phyloP scores from a whole-genome alignment of 805 yeast species.

The Suhomyces sp. region DNA sequence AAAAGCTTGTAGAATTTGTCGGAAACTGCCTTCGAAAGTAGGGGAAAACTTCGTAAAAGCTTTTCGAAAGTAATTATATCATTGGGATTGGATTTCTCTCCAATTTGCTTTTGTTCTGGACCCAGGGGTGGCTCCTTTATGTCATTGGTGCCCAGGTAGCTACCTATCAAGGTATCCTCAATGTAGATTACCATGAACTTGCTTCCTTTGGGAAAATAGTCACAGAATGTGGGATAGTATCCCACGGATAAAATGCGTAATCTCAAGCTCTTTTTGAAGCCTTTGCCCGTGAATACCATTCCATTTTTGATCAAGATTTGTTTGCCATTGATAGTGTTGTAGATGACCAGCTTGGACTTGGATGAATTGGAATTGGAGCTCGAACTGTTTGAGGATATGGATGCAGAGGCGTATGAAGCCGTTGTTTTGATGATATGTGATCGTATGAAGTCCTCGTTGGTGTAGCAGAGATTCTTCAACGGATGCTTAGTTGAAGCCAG shows the following conservation, averaged over 20 bases:
- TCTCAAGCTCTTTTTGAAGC: conserved; percentile 49
- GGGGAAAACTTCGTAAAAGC: conserved; percentile 37
- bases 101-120: neutral
- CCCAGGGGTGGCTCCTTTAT: too few relatives aligned
- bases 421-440: conserved; percentile 55
- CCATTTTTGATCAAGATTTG: conserved; percentile 58
- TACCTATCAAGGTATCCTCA: conserved; percentile 55
- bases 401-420: conserved; percentile 22
- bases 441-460: conserved; percentile 55
- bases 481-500: conserved; percentile 22
- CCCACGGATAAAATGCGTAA: conserved; percentile 45
- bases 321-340: conserved; percentile 54
- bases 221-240: conserved; percentile 50
- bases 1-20: conserved; percentile 38
- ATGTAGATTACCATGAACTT: conserved; percentile 57
- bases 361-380: too few relatives aligned
- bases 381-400: conserved; percentile 15
- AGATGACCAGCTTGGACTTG: conserved; percentile 44
- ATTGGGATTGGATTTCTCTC: neutral
- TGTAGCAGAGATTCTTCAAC: conserved; percentile 53
- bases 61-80: conserved; percentile 32
- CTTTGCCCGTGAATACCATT: conserved; percentile 53
- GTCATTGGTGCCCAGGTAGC: too few relatives aligned
- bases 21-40: conserved; percentile 40
- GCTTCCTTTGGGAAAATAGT: conserved; percentile 57